Evolutionary conservation across 1,284 basidiomycete species (phyloP).

Genomic region (Phylloboletellus chloephorus): DNA sequence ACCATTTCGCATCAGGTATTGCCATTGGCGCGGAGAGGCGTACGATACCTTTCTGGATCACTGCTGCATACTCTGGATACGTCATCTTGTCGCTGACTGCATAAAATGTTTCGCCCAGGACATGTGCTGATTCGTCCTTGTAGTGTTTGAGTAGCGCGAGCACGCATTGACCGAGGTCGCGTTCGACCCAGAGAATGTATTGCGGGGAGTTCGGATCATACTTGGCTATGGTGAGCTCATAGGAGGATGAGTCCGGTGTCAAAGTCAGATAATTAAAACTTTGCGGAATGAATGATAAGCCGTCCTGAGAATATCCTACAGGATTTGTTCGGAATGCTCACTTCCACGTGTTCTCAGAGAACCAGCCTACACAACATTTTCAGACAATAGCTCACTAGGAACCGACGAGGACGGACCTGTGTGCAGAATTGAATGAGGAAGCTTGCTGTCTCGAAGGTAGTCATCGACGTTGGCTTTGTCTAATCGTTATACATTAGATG

Average conservation of each 20-base stretch:
- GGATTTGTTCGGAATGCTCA: conserved; percentile 6
- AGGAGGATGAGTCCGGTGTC: conserved; percentile 15
- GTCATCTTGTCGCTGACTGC: conserved; percentile 25
- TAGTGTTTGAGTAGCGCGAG: conserved; percentile 31
- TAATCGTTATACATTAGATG: conserved; percentile 4
- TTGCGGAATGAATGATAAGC: neutral
- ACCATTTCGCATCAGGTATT: neutral
- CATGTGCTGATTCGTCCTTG: conserved; percentile 15
- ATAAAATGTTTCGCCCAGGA: conserved; percentile 25
- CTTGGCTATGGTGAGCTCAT: conserved; percentile 20
- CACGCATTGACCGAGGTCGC: conserved; percentile 27
- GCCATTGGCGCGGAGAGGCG: neutral
- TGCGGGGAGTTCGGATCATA: conserved; percentile 18
- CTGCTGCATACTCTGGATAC: conserved; percentile 19
- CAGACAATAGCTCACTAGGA: neutral
- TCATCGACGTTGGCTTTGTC: conserved; percentile 31
- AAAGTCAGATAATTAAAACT: conserved; percentile 9
- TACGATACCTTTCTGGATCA: conserved; percentile 20
- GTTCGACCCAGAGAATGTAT: conserved; percentile 27
- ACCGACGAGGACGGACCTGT: conserved; percentile 13
- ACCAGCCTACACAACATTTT: conserved; percentile 23
- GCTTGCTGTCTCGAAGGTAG: conserved; percentile 22
- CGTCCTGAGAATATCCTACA: conserved; percentile 2
- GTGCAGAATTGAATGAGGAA: conserved; percentile 26
- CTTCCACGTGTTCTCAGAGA: conserved; percentile 31